phyloP scores from a whole-genome alignment of 768 basidiomycete genomes.

The Cystofilobasidium capitatum region DNA sequence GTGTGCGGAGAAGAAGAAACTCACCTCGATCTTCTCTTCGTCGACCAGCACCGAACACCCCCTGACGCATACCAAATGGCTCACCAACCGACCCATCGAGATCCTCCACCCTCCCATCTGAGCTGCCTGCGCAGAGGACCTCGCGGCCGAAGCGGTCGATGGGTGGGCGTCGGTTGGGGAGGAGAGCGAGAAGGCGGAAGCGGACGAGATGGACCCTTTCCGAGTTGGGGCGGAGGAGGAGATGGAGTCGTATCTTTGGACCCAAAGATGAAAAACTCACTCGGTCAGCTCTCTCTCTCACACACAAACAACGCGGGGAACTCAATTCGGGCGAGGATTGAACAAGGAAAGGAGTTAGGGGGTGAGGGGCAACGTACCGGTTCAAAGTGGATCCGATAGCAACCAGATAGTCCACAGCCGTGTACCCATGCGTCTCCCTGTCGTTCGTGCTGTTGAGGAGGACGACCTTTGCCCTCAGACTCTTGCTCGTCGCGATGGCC shows the following conservation, averaged over 20 bases:
- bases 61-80: slow-evolving; percentile 69
- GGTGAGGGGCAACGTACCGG: slow-evolving; percentile 27
- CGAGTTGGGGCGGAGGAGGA: neutral
- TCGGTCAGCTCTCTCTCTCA: neutral
- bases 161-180: neutral
- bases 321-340: neutral
- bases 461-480: slow-evolving; percentile 70
- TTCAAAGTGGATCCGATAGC: slow-evolving; percentile 65
- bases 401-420: slow-evolving; percentile 75
- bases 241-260: slow-evolving; percentile 5
- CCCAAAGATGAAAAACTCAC: neutral
- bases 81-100: slow-evolving; percentile 74
- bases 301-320: neutral
- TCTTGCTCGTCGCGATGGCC: slow-evolving; percentile 62
- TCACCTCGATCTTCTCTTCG: slow-evolving; percentile 51
- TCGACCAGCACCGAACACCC: slow-evolving; percentile 58
- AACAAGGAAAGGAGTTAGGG: neutral
- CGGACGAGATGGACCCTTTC: neutral
- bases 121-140: neutral
- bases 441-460: slow-evolving; percentile 78
- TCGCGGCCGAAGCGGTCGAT: slow-evolving; percentile 55
- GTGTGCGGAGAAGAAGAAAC: neutral
- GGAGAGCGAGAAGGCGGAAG: neutral
- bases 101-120: slow-evolving; percentile 39
- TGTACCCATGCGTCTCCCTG: slow-evolving; percentile 77